A percentile compares a stretch with the other conserved stretches of the same genome.
Conservation (phyloP, 768 basidiomycete genomes). For the Tylopilus balloui region DNA sequence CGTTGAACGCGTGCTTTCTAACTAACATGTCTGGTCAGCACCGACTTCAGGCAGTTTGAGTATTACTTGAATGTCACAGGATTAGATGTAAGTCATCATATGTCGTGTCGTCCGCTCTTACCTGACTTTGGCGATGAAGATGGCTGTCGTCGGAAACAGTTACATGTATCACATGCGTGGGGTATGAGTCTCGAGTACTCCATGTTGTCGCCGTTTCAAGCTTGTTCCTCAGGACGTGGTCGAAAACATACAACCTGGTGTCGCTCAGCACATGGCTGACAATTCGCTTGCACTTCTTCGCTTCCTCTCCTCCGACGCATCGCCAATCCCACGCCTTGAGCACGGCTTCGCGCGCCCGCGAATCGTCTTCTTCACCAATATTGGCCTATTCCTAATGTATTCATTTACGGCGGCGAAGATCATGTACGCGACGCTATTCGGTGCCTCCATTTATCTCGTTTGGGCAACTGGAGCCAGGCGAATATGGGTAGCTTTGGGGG, state of each 20-base stretch:
- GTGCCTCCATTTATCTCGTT: constrained; percentile 44
- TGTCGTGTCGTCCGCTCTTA: background rate
- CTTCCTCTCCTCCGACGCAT: constrained; percentile 65
- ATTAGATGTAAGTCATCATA: constrained; percentile 61
- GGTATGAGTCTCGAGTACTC: constrained; percentile 34
- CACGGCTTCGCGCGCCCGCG: constrained; percentile 46
- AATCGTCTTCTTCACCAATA: constrained; percentile 74
- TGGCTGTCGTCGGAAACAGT: constrained; percentile 88
- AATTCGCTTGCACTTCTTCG: constrained; percentile 77
- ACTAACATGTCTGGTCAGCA: constrained; percentile 43
- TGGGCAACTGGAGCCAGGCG: constrained; percentile 28
- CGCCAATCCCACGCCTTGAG: constrained; percentile 64
- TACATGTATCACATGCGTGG: constrained; percentile 94
- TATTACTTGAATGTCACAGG: constrained; percentile 87
- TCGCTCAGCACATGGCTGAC: constrained; percentile 87
- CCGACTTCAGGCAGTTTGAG: constrained; percentile 94
- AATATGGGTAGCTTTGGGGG: constrained; percentile 39
- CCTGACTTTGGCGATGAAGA: constrained; percentile 41
- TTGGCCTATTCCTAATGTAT: constrained; percentile 69
- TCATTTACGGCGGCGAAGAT: constrained; percentile 67
- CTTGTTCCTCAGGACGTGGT: constrained; percentile 52
- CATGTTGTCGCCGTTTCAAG: background rate
- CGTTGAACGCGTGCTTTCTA: constrained; percentile 3
- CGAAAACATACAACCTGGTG: constrained; percentile 80
- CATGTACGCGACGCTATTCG: constrained; percentile 52